Evolutionary conservation across 2,329 filamentous ascomycete genomes (phyloP).

Genomic region (Cordyceps farinosa): DNA sequence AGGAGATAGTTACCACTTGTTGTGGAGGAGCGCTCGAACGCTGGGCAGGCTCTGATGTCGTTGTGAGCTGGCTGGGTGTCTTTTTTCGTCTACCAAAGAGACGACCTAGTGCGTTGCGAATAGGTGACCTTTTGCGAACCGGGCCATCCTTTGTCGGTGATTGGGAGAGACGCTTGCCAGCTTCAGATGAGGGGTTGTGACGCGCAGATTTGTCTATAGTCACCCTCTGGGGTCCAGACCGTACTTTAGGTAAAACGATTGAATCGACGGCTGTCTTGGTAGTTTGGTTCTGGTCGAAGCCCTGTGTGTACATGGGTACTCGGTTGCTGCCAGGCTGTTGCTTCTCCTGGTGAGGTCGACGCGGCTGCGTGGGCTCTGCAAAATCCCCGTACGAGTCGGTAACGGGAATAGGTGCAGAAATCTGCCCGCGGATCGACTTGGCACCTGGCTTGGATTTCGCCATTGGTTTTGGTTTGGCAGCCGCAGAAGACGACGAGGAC

Average conservation of each 20-base stretch:
- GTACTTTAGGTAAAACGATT: neutral
- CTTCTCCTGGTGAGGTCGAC: neutral
- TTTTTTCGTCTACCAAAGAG: conserved; percentile 59
- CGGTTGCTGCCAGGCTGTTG: neutral
- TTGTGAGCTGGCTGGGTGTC: conserved; percentile 28
- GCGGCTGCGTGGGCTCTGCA: conserved; percentile 34
- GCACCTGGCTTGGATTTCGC: neutral
- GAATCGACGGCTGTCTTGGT: neutral
- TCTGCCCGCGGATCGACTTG: conserved; percentile 55
- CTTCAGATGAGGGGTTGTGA: neutral
- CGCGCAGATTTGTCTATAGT: neutral
- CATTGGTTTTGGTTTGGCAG: conserved; percentile 4
- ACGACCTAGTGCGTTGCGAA: conserved; percentile 53
- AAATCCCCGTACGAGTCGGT: conserved; percentile 48
- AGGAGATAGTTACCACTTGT: conserved; percentile 20
- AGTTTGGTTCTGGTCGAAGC: neutral
- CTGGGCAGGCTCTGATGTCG: neutral
- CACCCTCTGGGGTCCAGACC: neutral
- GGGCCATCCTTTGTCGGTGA: conserved; percentile 29
- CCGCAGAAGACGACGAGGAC: neutral
- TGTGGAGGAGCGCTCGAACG: conserved; percentile 8
- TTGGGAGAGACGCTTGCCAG: conserved; percentile 43
- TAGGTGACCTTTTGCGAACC: conserved; percentile 54
- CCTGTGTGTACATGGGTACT: neutral
- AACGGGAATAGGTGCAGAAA: conserved; percentile 60